Evolutionary conservation across 331 rosid genomes (phyloP), one percentile per base, ranked within the genome.

Genomic region (Acacia concinna): DNA sequence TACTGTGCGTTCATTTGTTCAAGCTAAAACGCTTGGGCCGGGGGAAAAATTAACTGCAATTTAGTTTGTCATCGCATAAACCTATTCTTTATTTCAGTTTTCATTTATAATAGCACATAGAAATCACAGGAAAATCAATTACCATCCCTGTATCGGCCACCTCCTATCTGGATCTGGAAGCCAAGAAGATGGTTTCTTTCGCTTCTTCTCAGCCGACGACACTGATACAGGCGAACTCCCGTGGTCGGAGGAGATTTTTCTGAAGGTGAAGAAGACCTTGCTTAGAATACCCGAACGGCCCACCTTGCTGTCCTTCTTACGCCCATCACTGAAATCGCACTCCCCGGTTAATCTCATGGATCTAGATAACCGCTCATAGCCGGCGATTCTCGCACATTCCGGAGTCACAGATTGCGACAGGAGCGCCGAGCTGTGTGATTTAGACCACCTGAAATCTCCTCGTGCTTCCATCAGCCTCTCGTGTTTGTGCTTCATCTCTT

Each of bases 71-170:
- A 37, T 37, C 2, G 21, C 31, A 20, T 8, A 66, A 56, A 73
- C 6, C n/a, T 47, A 13, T 21, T n/a, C 57, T 40, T 21, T n/a
- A 68, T 67, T 67, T 38, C 51, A n/a, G 72, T 21, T 67, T 15
- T 17, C 37, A 14, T 69, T 41, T 41, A 6, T 56, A n/a, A 13
- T 34, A 43, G 5, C 35, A 57, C 38, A 38, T 3, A 68, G 2
- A 79, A 75, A 60, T 13, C 10, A 51, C 32, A 6, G 2, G 10
- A 23, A 46, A 81, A 62, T 9, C 2, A 41, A 20, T 90, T 82
- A 90, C 90, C 94, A 90, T 3, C 91, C 90, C 74, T 90, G 94
- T 75, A 87, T 82, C 35, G 94, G 94, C 91, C 94, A 90, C 60
- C 91, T 79, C 47, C 4, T 85, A 0, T 81, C 27, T 10, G 90